A percentile compares a stretch with the other conserved stretches of the same genome.
These are phyloP conservation scores for Chaetomiaceae sp. DNA, from an alignment of 2,329 filamentous ascomycete species.

Conservation along the genomic window DNA sequence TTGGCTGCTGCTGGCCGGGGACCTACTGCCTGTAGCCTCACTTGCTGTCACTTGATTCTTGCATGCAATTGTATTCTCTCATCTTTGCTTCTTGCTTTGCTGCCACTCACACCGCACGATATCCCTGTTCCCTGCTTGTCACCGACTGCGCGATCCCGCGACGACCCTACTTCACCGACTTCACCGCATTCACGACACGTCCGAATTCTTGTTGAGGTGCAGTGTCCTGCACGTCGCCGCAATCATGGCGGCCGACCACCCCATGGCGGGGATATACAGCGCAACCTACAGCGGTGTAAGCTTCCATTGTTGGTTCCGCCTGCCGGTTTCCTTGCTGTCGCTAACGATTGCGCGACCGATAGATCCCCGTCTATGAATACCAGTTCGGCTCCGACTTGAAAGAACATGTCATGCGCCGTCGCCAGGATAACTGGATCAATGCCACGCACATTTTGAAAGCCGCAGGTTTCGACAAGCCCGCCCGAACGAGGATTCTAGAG, in stretches of 20 bases:
- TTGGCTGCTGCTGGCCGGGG: too few species aligned
- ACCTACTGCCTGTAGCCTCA: too few species aligned
- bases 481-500: slow-evolving; percentile 88
- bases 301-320: slow-evolving; percentile 19
- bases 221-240: neutral
- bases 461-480: slow-evolving; percentile 94
- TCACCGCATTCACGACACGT: too few species aligned
- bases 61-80: too few species aligned
- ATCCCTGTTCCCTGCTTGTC: too few species aligned
- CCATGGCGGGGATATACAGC: slow-evolving; percentile 52
- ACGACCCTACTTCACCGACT: too few species aligned
- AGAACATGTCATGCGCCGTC: slow-evolving; percentile 91
- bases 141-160: too few species aligned
- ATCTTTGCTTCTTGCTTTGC: too few species aligned
- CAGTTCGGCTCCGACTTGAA: slow-evolving; percentile 73
- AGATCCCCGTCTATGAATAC: slow-evolving; percentile 94
- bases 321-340: neutral
- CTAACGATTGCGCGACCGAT: slow-evolving; percentile 16
- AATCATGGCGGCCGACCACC: slow-evolving; percentile 43
- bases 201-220: neutral
- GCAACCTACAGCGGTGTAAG: slow-evolving; percentile 64
- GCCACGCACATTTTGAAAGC: slow-evolving; percentile 98
- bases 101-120: too few species aligned
- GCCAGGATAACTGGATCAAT: slow-evolving; percentile 96
- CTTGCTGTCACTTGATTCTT: too few species aligned